Percentiles rank a stretch among this genome's conserved stretches.
These are phyloP conservation scores for Metschnikowia kunwiensis DNA, from an alignment of 805 yeast species.

Conservation along the genomic window DNA sequence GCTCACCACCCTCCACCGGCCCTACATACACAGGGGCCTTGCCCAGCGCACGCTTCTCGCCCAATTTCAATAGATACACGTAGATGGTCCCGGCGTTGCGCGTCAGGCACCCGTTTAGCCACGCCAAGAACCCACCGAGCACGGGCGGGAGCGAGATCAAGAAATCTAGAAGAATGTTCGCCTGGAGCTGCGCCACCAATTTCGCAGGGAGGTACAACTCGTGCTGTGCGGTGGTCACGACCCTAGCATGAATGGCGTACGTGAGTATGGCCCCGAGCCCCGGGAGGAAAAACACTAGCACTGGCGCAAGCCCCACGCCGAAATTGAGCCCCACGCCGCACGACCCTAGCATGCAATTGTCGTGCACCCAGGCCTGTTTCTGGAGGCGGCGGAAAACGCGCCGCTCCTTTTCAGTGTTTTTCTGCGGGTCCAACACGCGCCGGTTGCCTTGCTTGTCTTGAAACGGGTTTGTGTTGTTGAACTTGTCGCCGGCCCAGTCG, in stretches of 20 bases:
- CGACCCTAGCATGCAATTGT: constrained; percentile 77
- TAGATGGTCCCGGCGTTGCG: constrained; percentile 83
- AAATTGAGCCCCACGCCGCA: constrained; percentile 61
- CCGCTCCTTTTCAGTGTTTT: constrained; percentile 51
- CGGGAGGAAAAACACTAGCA: constrained; percentile 64
- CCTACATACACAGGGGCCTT: constrained; percentile 14
- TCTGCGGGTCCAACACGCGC: constrained; percentile 56
- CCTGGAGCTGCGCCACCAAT: constrained; percentile 66
- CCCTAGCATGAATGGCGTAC: constrained; percentile 73
- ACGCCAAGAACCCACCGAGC: constrained; percentile 71
- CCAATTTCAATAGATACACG: constrained; percentile 13
- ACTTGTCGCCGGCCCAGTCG: constrained; percentile 62
- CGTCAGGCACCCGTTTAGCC: constrained; percentile 85
- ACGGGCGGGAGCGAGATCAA: constrained; percentile 75
- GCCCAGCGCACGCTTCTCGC: constrained; percentile 11
- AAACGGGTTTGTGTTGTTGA: constrained; percentile 65
- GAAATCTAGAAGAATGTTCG: constrained; percentile 72
- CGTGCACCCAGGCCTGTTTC: constrained; percentile 82
- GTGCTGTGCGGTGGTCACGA: constrained; percentile 59
- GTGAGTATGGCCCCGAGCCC: constrained; percentile 80
- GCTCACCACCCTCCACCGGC: neutral
- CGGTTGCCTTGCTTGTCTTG: constrained; percentile 57
- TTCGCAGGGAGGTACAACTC: constrained; percentile 55
- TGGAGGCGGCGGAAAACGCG: constrained; percentile 73
- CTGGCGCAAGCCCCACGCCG: constrained; percentile 76